phyloP scores from a whole-genome alignment of 2,329 filamentous ascomycete genomes.

The Paraphaeosphaeria sporulosa region DNA sequence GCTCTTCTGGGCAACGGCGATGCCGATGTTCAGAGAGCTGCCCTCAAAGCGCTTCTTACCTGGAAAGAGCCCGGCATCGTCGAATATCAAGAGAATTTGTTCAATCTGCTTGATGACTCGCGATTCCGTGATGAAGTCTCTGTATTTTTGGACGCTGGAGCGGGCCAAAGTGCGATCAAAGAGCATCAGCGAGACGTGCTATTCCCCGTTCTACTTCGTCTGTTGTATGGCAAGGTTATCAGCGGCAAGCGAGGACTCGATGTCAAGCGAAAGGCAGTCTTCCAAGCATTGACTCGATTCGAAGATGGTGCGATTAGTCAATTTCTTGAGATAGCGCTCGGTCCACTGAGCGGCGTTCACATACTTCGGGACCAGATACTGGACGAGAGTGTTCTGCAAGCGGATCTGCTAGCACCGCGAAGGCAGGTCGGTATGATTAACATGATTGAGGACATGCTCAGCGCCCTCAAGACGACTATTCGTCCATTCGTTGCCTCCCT shows the following conservation, averaged over 20 bases:
- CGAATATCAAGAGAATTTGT: slow-evolving; percentile 83
- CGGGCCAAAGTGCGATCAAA: slow-evolving; percentile 70
- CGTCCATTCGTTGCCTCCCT: slow-evolving; percentile 72
- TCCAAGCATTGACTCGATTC: slow-evolving; percentile 82
- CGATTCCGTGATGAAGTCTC: slow-evolving; percentile 94
- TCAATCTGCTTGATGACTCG: slow-evolving; percentile 87
- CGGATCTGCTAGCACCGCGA: slow-evolving; percentile 69
- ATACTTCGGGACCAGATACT: slow-evolving; percentile 62
- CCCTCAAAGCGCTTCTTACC: slow-evolving; percentile 82
- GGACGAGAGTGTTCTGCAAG: slow-evolving; percentile 52
- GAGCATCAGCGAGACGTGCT: slow-evolving; percentile 74
- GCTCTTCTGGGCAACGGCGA: slow-evolving; percentile 86
- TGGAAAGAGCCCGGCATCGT: slow-evolving; percentile 84
- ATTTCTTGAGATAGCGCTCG: slow-evolving; percentile 84
- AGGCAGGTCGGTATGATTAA: slow-evolving; percentile 92
- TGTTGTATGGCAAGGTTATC: slow-evolving; percentile 90
- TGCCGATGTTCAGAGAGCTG: slow-evolving; percentile 83
- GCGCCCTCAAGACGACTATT: slow-evolving; percentile 80
- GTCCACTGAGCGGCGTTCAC: slow-evolving; percentile 68
- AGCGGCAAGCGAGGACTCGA: slow-evolving; percentile 83
- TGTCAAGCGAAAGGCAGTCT: slow-evolving; percentile 74
- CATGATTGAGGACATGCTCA: slow-evolving; percentile 87
- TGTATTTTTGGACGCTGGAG: slow-evolving; percentile 79
- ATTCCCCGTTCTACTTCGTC: slow-evolving; percentile 84
- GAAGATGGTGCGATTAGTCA: slow-evolving; percentile 75